Evolutionary conservation across 2,329 filamentous ascomycete genomes (phyloP).

Genomic region (Fonsecaea pedrosoi): DNA sequence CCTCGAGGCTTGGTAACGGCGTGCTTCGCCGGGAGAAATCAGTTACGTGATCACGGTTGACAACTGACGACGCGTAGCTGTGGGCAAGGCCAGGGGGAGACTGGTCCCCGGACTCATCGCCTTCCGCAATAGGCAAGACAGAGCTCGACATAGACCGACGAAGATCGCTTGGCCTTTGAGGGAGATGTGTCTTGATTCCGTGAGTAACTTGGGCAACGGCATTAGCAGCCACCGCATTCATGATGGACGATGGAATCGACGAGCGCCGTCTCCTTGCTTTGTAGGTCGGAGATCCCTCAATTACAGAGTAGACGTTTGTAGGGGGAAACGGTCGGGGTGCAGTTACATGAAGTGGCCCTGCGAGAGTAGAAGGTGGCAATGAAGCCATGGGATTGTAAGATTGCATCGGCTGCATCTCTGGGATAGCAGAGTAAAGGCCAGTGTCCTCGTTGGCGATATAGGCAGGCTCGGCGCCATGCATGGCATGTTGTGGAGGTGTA

Average conservation of each 20-base stretch:
- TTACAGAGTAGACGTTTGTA: conserved; percentile 90
- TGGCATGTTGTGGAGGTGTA: conserved; percentile 89
- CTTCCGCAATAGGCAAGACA: conserved; percentile 79
- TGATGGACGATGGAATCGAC: conserved; percentile 83
- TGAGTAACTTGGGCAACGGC: conserved; percentile 55
- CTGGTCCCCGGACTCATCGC: conserved; percentile 77
- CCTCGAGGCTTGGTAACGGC: conserved; percentile 83
- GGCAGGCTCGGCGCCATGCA: conserved; percentile 82
- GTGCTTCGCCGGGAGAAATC: conserved; percentile 85
- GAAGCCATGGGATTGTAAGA: conserved; percentile 89
- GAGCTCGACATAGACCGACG: conserved; percentile 89
- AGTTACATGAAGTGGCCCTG: conserved; percentile 73
- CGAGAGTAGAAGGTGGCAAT: conserved; percentile 82
- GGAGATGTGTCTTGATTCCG: conserved; percentile 59
- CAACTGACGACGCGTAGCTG: conserved; percentile 70
- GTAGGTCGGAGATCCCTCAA: conserved; percentile 97
- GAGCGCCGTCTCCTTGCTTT: conserved; percentile 95
- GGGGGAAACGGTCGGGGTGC: conserved; percentile 70
- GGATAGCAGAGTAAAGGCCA: conserved; percentile 91
- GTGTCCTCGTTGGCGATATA: conserved; percentile 99
- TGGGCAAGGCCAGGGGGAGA: conserved; percentile 79
- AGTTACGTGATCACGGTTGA: conserved; percentile 81
- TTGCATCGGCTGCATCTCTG: conserved; percentile 79
- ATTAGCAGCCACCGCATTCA: conserved; percentile 68
- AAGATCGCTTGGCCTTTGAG: conserved; percentile 85